Evolutionary conservation across 768 basidiomycete species (phyloP), one percentile per base, ranked within the genome.

Genomic region (Trichaptum fuscoviolaceum): DNA sequence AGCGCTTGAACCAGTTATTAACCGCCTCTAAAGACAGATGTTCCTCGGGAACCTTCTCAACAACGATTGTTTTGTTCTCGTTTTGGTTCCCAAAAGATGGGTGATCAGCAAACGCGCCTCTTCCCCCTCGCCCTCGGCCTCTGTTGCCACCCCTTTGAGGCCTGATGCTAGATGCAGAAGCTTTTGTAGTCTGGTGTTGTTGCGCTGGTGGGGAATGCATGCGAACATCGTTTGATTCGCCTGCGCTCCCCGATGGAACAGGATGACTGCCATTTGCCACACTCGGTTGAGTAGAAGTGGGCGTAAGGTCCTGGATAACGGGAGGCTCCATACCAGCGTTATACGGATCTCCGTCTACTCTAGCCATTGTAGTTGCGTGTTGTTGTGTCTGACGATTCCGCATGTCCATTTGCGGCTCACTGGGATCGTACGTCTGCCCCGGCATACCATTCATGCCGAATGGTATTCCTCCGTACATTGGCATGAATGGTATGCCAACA

Each of bases 31-130:
- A 84, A 17, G 85, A 85, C 57, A 96, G 83, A 69, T 91, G 88
- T 68, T 93, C 89, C 63, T 88, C 85, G 0, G 96, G 96, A 66
- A 98, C 96, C 79, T 95, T 95, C 77, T 97, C 94, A 36, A 99
- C 90, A 17, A 97, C 93, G 24, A 99, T 82, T 0, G 92, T 94
- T 77, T 89, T 91, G 75, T 89, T 87, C 67, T 84, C 85, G 67
- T 86, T 85, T 34, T 90, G 89, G 7, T 84, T 87, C 62, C 81
- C 77, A 70, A 90, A 91, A n/a, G 81, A 82, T 30, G 88, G 87
- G 30, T 78, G 78, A 4, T 84, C 82, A 61, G 82, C 76, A n/a
- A 80, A 77, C 9, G 72, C 71, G 63, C 82, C 76, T 5, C 81
- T 81, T 35, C 77, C 76, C 58, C 82, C 81, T 52, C 85, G 77